phyloP scores from a whole-genome alignment of 495 filamentous ascomycete genomes.

The Annulohypoxylon stygium region DNA sequence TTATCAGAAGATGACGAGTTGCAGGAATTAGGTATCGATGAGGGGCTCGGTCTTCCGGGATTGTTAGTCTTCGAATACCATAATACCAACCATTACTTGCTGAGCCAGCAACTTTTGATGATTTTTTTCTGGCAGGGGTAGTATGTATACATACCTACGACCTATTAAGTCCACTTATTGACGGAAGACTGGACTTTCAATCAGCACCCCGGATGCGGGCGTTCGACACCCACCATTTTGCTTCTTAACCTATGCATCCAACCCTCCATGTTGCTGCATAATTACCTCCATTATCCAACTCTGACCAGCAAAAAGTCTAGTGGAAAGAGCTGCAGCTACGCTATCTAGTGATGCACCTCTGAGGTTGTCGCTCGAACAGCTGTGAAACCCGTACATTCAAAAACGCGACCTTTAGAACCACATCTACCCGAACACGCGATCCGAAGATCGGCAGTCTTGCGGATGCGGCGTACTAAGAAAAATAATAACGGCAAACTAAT shows the following conservation, averaged over 20 bases:
- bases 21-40: constrained; percentile 24
- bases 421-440: constrained; percentile 37
- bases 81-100: constrained; percentile 19
- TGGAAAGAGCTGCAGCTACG: constrained; percentile 31
- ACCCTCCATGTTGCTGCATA: constrained; percentile 39
- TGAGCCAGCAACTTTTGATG: constrained; percentile 29
- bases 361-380: constrained; percentile 27
- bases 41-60: constrained; percentile 41
- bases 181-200: constrained; percentile 27
- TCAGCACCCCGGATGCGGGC: constrained; percentile 24
- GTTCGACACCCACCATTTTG: constrained; percentile 31
- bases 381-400: constrained; percentile 35
- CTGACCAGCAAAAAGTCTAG: constrained; percentile 20
- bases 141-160: constrained; percentile 13
- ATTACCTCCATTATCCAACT: constrained; percentile 12
- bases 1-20: constrained; percentile 24
- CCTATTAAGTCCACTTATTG: constrained; percentile 32
- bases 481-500: constrained; percentile 22
- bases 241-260: constrained; percentile 35
- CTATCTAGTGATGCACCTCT: constrained; percentile 27
- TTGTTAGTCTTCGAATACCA: constrained; percentile 36
- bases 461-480: constrained; percentile 21
- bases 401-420: constrained; percentile 26
- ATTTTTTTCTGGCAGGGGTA: constrained; percentile 37
- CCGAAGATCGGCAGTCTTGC: constrained; percentile 41